Percentiles rank a stretch among this genome's conserved stretches.
Evolutionary conservation across 768 basidiomycete species (phyloP).

Genomic region (Leccinum sublutescens): DNA sequence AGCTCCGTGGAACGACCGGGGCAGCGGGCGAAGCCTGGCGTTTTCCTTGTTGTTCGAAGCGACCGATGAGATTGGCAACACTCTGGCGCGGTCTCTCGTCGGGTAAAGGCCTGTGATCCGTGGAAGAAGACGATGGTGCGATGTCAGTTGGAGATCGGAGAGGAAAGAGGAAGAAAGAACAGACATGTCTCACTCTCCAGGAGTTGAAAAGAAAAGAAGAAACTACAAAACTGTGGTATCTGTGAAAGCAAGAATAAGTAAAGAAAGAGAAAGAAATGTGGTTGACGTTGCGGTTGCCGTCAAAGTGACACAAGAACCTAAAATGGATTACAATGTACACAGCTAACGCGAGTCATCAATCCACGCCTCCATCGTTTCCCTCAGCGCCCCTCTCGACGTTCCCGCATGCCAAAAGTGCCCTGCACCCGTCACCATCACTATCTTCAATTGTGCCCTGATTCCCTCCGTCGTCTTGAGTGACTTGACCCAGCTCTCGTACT

Average conservation of each 20-base stretch:
- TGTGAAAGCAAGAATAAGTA: conserved; percentile 9
- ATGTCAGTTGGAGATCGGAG: conserved; percentile 15
- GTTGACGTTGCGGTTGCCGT: conserved; percentile 30
- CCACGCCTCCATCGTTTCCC: conserved; percentile 23
- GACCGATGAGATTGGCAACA: conserved; percentile 88
- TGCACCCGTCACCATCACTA: conserved; percentile 44
- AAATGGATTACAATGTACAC: not conserved
- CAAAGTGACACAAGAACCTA: conserved; percentile 11
- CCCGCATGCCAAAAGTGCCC: conserved; percentile 67
- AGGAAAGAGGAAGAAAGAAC: conserved; percentile 1
- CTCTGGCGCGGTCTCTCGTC: conserved; percentile 86
- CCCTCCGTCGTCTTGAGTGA: conserved; percentile 33
- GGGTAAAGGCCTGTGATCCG: conserved; percentile 66
- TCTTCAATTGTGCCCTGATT: conserved; percentile 26
- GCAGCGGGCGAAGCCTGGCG: conserved; percentile 45
- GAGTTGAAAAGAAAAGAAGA: conserved; percentile 18
- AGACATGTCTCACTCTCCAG: conserved; percentile 28
- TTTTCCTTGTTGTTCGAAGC: conserved; percentile 82
- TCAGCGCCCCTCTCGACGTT: conserved; percentile 23
- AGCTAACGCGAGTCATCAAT: not conserved
- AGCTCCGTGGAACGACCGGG: conserved; percentile 50
- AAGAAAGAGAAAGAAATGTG: conserved; percentile 8
- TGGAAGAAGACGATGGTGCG: conserved; percentile 9
- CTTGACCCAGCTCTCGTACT: conserved; percentile 56
- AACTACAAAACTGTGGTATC: conserved; percentile 13